A percentile compares a stretch with the other conserved stretches of the same genome.
Evolutionary conservation across 495 filamentous ascomycete species (phyloP).

Genomic region (Baudoinia panamericana): DNA sequence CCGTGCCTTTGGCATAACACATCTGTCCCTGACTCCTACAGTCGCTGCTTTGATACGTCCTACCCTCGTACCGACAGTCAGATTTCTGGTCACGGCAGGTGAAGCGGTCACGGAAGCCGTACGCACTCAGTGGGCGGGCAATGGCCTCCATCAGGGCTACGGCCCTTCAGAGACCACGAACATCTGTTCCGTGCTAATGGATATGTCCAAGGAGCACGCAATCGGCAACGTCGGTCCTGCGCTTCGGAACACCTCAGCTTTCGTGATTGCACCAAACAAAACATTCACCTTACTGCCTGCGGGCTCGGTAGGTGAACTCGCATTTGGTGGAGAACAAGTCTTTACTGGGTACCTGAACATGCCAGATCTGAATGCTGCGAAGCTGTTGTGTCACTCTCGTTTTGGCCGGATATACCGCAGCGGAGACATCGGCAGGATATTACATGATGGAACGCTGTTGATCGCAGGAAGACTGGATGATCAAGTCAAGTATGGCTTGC

Average conservation of each 20-base stretch:
- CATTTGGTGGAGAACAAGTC: constrained; percentile 70
- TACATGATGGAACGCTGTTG: constrained; percentile 54
- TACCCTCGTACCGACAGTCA: constrained; percentile 45
- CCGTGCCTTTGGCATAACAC: constrained; percentile 46
- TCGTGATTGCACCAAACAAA: constrained; percentile 40
- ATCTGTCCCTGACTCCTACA: constrained; percentile 66
- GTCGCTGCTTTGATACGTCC: constrained; percentile 56
- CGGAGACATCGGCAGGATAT: constrained; percentile 60
- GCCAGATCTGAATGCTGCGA: constrained; percentile 40
- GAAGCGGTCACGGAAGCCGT: constrained; percentile 58
- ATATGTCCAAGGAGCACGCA: constrained; percentile 31
- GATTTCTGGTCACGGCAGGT: constrained; percentile 56
- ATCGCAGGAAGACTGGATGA: constrained; percentile 65
- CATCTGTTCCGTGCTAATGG: constrained; percentile 51
- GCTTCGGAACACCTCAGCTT: constrained; percentile 56
- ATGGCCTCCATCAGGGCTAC: constrained; percentile 58
- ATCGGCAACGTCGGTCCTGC: constrained; percentile 51
- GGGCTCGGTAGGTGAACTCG: constrained; percentile 66
- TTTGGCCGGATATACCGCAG: constrained; percentile 65
- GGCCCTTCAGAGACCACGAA: constrained; percentile 62
- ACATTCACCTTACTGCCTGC: constrained; percentile 39
- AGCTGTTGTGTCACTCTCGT: constrained; percentile 50
- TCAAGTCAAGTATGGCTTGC: too few relatives aligned
- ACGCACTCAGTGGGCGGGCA: constrained; percentile 49
- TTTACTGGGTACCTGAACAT: constrained; percentile 55